Base-by-base conservation (phyloP, 345 rosid genomes). In the Gossypium thurberi region DNA sequence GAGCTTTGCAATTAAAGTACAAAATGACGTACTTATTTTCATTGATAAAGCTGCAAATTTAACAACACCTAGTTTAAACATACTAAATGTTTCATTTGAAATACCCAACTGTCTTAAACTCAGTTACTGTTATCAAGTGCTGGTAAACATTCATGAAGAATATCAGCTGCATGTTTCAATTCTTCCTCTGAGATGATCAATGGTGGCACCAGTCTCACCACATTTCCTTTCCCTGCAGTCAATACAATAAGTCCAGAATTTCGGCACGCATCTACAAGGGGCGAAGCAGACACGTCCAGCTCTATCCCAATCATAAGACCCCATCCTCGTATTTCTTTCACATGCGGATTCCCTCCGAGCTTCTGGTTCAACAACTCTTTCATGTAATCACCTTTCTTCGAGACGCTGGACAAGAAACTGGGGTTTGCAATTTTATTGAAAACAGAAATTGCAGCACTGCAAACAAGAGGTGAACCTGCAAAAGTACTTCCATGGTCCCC, bases 401-500 rank as follows among this genome's bases (percentile, higher is more conserved):
- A 52, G 50, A 89, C 91, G 72, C 88, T 82, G 40, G 89, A 79
- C 87, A 92, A 84, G 94, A 94, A 94, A 68, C 78, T 69, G 0
- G 94, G 94, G 10, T 82, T 82, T 0, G 92, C 83, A 42, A 94
- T 88, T 84, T 90, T 92, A 55, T 95, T 83, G 14, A 92, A n/a
- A 26, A 88, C 96, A 17, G 88, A 73, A 7, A 86, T 65, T 51
- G 94, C 93, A 57, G 93, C 93, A 62, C 56, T 82, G 59, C 97
- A 95, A 15, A 91, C 87, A 2, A 94, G 89, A 12, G 96, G 91
- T 20, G 86, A 80, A 13, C 97, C 99, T 0, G 97, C 98, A 78
- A 95, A 95, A 14, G 98, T 92, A 82, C 96, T 92, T 64, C 99
- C 96, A 25, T 92, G 99, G 72, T 92, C 99, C 18, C 98, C 97